Conservation (phyloP, 768 basidiomycete genomes). For the Erythrobasidium yunnanense region DNA sequence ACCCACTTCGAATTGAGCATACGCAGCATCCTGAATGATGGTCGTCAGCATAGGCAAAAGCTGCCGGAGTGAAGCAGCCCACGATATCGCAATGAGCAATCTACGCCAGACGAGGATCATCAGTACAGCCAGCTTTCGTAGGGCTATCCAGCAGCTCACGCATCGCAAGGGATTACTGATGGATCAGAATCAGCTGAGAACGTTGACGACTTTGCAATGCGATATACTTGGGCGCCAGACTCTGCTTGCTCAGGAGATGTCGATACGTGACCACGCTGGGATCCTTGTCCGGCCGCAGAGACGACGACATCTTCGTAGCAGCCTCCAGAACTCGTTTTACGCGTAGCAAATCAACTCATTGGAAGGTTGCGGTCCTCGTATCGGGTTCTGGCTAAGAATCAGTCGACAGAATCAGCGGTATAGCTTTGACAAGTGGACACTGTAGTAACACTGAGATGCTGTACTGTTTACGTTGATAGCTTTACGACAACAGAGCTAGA, state of each 20-base stretch:
- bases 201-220: too few species aligned
- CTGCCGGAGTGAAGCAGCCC: slow-evolving; percentile 57
- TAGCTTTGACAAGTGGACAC: too few species aligned
- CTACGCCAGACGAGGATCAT: neutral
- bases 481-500: neutral
- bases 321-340: slow-evolving; percentile 1
- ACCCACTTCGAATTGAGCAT: slow-evolving; percentile 79
- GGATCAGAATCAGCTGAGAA: too few species aligned
- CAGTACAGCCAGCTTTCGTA: neutral
- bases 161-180: too few species aligned
- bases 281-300: neutral
- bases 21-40: slow-evolving; percentile 51
- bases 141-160: neutral
- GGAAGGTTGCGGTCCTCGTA: too few species aligned
- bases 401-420: too few species aligned
- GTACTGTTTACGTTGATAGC: too few species aligned
- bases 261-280: slow-evolving; percentile 57
- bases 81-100: neutral
- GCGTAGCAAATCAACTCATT: neutral
- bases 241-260: slow-evolving; percentile 55
- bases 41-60: slow-evolving; percentile 77
- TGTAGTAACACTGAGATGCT: too few species aligned
- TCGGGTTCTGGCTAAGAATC: too few species aligned
- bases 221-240: slow-evolving; percentile 56
- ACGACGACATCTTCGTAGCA: neutral